Evolutionary conservation across 106 monocot genomes (phyloP).

Genomic region (Triglochin maritima): DNA sequence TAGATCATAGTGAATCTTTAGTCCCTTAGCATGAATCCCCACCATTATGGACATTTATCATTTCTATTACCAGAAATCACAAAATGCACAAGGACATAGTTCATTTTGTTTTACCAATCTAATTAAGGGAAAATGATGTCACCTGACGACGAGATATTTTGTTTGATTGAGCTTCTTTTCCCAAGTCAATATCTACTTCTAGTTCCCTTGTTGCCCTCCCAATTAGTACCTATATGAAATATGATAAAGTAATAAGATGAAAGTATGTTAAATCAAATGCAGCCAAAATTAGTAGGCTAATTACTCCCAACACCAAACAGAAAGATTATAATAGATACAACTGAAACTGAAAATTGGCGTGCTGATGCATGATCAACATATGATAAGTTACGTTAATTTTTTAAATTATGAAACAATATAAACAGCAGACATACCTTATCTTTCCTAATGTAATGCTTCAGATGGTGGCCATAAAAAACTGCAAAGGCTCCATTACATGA

Average conservation of each 20-base stretch:
- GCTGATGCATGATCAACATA: background rate
- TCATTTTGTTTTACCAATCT: too few species aligned
- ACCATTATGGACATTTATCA: too few species aligned
- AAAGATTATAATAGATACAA: too few species aligned
- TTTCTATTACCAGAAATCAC: background rate
- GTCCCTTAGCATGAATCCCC: too few species aligned
- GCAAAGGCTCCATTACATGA: slow-evolving; percentile 67
- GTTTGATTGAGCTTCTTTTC: slow-evolving; percentile 69
- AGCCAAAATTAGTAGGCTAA: background rate
- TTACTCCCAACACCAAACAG: too few species aligned
- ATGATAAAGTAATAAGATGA: background rate
- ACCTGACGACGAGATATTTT: slow-evolving; percentile 92
- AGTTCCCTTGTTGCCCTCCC: slow-evolving; percentile 73
- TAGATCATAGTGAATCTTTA: too few species aligned
- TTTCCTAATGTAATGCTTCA: slow-evolving; percentile 77
- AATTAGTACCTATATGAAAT: slow-evolving; percentile 41
- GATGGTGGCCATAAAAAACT: slow-evolving; percentile 65
- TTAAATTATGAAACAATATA: too few species aligned
- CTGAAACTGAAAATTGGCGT: background rate
- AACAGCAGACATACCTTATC: slow-evolving; percentile 36
- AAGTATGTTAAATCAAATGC: background rate
- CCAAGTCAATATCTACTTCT: slow-evolving; percentile 84
- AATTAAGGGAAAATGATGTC: background rate
- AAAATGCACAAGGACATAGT: too few species aligned
- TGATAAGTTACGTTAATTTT: background rate